Percentiles rank a stretch among this genome's conserved stretches.
Evolutionary conservation across 1,284 basidiomycete species (phyloP).

Genomic region (Sporisorium scitamineum): DNA sequence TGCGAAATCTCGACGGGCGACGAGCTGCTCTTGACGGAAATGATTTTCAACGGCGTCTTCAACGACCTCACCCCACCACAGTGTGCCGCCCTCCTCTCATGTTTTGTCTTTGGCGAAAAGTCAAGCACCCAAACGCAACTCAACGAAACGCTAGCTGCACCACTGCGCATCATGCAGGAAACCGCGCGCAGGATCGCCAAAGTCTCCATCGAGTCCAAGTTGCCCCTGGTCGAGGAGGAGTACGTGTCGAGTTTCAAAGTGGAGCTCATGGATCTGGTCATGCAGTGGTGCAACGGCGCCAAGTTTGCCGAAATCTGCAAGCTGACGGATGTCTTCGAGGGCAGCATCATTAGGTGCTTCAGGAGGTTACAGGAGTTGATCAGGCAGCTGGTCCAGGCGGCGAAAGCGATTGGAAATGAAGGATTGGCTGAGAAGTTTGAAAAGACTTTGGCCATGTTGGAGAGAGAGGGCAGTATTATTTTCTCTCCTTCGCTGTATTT

Average conservation of each 20-base stretch:
- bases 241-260: constrained; percentile 97
- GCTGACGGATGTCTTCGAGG: constrained; percentile 96
- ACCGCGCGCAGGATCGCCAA: constrained; percentile 93
- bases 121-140: constrained; percentile 73
- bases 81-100: constrained; percentile 89
- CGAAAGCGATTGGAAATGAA: constrained; percentile 93
- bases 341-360: constrained; percentile 84
- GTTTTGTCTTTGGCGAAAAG: constrained; percentile 98
- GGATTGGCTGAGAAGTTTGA: constrained; percentile 77
- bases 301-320: constrained; percentile 96
- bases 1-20: constrained; percentile 99
- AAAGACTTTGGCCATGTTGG: constrained; percentile 56
- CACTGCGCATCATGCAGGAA: constrained; percentile 93
- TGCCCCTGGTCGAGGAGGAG: constrained; percentile 89
- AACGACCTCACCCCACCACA: constrained; percentile 90
- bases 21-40: constrained; percentile 93
- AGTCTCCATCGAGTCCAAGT: constrained; percentile 91
- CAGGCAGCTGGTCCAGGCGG: constrained; percentile 92
- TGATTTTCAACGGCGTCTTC: constrained; percentile 97
- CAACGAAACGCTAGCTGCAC: constrained; percentile 90
- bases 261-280: constrained; percentile 96
- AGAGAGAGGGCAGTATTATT: constrained; percentile 66
- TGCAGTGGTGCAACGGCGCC: constrained; percentile 97
- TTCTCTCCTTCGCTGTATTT: constrained; percentile 61
- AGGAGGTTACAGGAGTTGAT: constrained; percentile 91